A percentile compares a stretch with the other conserved stretches of the same genome.
These are phyloP conservation scores for Malassezia restricta DNA, from an alignment of 1,284 basidiomycete genomes.

Conservation along the genomic window DNA sequence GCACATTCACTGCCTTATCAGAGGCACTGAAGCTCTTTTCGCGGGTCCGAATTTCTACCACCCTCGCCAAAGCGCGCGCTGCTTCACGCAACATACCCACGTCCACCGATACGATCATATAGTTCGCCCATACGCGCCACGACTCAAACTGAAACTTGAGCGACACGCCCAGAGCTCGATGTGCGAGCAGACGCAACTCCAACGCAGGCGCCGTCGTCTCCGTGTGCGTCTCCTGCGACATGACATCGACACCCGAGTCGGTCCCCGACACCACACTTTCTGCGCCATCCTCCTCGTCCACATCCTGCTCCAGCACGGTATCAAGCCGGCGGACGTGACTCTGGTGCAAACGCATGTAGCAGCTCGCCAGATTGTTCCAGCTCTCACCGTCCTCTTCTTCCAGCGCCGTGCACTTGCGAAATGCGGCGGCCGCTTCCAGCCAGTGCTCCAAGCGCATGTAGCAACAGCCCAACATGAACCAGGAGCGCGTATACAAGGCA, in stretches of 20 bases:
- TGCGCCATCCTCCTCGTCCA: slow-evolving; percentile 2
- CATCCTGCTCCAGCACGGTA: slow-evolving; percentile 9
- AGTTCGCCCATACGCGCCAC: slow-evolving; percentile 98
- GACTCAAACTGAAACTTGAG: slow-evolving; percentile 73
- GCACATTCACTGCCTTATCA: background rate
- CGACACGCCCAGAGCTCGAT: slow-evolving; percentile 83
- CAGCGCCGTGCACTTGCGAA: slow-evolving; percentile 70
- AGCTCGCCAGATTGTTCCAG: slow-evolving; percentile 94
- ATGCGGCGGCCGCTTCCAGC: slow-evolving; percentile 70
- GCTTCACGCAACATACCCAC: slow-evolving; percentile 84
- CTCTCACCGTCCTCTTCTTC: slow-evolving; percentile 95
- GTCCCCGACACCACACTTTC: slow-evolving; percentile 2
- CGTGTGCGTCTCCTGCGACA: slow-evolving; percentile 4
- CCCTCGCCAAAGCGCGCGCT: slow-evolving; percentile 64
- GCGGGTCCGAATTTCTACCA: slow-evolving; percentile 61
- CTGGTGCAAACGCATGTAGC: slow-evolving; percentile 57
- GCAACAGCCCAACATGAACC: slow-evolving; percentile 92
- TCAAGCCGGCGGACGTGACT: slow-evolving; percentile 16
- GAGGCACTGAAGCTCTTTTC: slow-evolving; percentile 45
- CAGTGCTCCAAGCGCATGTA: slow-evolving; percentile 61
- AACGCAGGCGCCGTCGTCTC: slow-evolving; percentile 35
- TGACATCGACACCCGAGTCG: slow-evolving; percentile 10
- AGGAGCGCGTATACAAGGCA: slow-evolving; percentile 70
- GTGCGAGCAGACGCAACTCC: slow-evolving; percentile 69
- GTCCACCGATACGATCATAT: slow-evolving; percentile 85